Evolutionary conservation across 2,329 filamentous ascomycete species (phyloP).

Genomic region (Stachybotrys echinatus): DNA sequence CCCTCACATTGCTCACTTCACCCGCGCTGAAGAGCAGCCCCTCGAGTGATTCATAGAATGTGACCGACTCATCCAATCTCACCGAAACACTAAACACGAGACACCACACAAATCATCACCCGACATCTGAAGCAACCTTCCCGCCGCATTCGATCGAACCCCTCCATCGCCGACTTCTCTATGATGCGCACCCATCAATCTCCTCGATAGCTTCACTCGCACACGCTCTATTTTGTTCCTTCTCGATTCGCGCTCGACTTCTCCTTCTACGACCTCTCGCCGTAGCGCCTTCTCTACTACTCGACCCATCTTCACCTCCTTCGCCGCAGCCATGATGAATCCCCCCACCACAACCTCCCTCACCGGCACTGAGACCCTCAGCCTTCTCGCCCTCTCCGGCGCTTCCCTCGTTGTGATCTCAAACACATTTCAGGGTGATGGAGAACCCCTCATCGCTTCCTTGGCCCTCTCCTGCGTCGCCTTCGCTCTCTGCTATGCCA

Average conservation of each 20-base stretch:
- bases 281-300: not conserved
- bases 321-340: constrained; percentile 17
- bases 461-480: constrained; percentile 81
- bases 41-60: too few relatives aligned
- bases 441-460: constrained; percentile 83
- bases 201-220: not conserved
- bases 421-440: constrained; percentile 79
- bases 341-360: constrained; percentile 31
- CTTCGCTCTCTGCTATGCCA: constrained; percentile 74
- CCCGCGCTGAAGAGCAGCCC: too few relatives aligned
- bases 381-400: constrained; percentile 57
- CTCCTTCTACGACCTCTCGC: too few relatives aligned
- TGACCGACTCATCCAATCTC: too few relatives aligned
- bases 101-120: too few relatives aligned
- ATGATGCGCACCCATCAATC: not conserved
- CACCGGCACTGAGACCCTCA: constrained; percentile 46
- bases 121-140: too few relatives aligned
- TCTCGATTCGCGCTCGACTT: too few relatives aligned
- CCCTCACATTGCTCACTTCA: too few relatives aligned
- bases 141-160: too few relatives aligned
- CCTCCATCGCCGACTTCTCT: not conserved
- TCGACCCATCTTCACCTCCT: not conserved
- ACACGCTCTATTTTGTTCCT: too few relatives aligned
- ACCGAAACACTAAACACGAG: too few relatives aligned
- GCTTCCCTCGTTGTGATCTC: constrained; percentile 68